Base-by-base conservation (phyloP, 176 grass and related monocot species). In the Tuctoria greenei region DNA sequence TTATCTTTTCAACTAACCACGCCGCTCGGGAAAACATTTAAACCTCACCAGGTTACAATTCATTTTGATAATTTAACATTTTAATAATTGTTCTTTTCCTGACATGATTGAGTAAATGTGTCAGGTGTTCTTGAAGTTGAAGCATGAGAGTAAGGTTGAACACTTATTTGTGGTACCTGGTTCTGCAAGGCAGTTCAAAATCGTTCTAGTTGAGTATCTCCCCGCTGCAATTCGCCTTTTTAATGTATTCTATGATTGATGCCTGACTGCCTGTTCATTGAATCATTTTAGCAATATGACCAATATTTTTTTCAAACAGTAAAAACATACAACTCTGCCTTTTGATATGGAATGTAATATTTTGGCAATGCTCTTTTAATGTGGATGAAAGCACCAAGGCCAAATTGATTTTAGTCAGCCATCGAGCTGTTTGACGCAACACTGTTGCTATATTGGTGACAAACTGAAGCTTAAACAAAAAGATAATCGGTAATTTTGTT, bases 111-210 rank as follows among this genome's bases (percentile, higher is more conserved):
- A 79, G 40, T 21, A 84, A 31, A 83, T 78, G 54, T 76, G 10
- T 64, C 74, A 99, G 96, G 83, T 95, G 18, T 86, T 95, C 77
- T 80, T 99, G 60, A 99, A 95, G 58, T 74, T 99, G 61, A 83
- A 82, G 85, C 96, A 99, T 92, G 89, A 95, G 82, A 95, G 84
- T 26, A 92, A 95, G 23, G 89, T 92, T 80, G 92, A 99, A 73
- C 96, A 99, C 67, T 66, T 99, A 42, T 99, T 99, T 88, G 85
- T 92, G 47, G 67, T 92, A 36, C 85, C 82, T 21, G 85, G 79
- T 70, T 92, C 89, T 84, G 74, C 61, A 13, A 95, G 73, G 74
- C 96, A 99, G 58, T 95, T 86, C 71, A 95, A 99, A 78, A 81
- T 99, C 81, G 86, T 88, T 86, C 79, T 96, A 62, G 90, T 96